These are phyloP conservation scores for Zoysia japonica DNA, from an alignment of 176 grass and related monocot species.

Conservation along the genomic window DNA sequence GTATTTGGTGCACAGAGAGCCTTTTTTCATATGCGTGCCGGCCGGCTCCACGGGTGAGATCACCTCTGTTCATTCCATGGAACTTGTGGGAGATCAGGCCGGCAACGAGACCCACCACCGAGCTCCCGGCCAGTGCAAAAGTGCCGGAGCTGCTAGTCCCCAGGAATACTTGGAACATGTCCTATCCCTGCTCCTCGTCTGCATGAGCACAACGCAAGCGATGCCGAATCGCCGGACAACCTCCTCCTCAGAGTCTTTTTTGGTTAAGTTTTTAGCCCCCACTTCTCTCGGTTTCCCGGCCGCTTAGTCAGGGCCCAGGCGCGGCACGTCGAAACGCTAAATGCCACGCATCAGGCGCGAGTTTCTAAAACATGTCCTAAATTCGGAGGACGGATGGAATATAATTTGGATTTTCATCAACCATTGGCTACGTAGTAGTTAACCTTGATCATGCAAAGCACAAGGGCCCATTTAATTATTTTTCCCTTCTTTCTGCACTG, in stretches of 20 bases:
- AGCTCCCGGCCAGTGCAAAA: constrained; percentile 28
- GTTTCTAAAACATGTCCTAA: constrained; percentile 58
- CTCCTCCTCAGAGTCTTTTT: constrained; percentile 26
- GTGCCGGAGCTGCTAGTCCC: constrained; percentile 13
- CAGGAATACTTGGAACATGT: constrained; percentile 68
- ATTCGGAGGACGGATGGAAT: constrained; percentile 30
- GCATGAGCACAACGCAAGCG: constrained; percentile 30
- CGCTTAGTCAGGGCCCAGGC: constrained; percentile 24
- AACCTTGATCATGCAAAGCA: constrained; percentile 17
- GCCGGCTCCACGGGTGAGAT: constrained; percentile 21
- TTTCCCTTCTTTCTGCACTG: not conserved
- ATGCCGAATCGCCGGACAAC: constrained; percentile 34
- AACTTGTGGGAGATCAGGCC: constrained; percentile 43
- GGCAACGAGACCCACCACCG: constrained; percentile 50
- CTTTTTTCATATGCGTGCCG: constrained; percentile 28
- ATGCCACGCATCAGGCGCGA: constrained; percentile 44
- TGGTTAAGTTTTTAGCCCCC: constrained; percentile 30
- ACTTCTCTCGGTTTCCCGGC: constrained; percentile 56
- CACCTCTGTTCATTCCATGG: constrained; percentile 10
- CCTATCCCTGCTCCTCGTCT: constrained; percentile 43
- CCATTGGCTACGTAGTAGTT: not conserved
- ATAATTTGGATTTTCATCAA: not conserved
- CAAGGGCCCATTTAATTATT: constrained; percentile 2
- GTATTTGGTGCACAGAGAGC: constrained; percentile 30
- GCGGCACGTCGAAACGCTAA: constrained; percentile 15